Percentiles rank a stretch among this genome's conserved stretches.
These are phyloP conservation scores for Flaveria robusta DNA, from an alignment of 129 eudicot genomes.

Conservation along the genomic window DNA sequence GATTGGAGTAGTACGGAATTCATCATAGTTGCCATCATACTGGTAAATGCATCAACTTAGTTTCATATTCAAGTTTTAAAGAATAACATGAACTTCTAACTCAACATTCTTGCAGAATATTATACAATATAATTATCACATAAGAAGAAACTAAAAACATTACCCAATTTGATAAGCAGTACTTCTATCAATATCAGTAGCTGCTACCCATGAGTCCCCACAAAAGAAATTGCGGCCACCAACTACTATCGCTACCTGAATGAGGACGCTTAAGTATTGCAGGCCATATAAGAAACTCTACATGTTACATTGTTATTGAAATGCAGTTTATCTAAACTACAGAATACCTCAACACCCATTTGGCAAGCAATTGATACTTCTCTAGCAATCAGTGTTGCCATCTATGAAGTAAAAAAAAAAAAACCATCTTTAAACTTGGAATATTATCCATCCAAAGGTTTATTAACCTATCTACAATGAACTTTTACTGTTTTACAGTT, in stretches of 20 bases:
- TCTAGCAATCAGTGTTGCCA: conserved; percentile 72
- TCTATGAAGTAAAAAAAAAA: conserved; percentile 46
- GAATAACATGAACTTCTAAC: neutral
- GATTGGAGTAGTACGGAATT: conserved; percentile 85
- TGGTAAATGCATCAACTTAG: conserved; percentile 30
- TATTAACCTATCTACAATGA: neutral
- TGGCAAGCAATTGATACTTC: conserved; percentile 77
- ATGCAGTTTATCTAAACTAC: neutral
- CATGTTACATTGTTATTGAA: neutral
- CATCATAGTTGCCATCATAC: conserved; percentile 98
- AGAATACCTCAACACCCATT: conserved; percentile 73
- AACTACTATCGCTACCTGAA: conserved; percentile 84
- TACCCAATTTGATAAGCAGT: conserved; percentile 89
- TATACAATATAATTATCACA: neutral
- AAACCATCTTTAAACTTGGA: conserved; percentile 5
- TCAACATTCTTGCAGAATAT: neutral
- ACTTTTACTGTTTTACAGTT: neutral
- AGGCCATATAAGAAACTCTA: conserved; percentile 11
- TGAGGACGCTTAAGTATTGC: conserved; percentile 3
- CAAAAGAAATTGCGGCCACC: conserved; percentile 92
- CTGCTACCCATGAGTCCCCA: conserved; percentile 74
- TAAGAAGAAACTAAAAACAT: neutral
- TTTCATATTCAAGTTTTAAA: neutral
- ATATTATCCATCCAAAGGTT: neutral
- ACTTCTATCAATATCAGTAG: conserved; percentile 76